Evolutionary conservation across 2,329 filamentous ascomycete genomes (phyloP).

Genomic region (Botrytis tulipae): DNA sequence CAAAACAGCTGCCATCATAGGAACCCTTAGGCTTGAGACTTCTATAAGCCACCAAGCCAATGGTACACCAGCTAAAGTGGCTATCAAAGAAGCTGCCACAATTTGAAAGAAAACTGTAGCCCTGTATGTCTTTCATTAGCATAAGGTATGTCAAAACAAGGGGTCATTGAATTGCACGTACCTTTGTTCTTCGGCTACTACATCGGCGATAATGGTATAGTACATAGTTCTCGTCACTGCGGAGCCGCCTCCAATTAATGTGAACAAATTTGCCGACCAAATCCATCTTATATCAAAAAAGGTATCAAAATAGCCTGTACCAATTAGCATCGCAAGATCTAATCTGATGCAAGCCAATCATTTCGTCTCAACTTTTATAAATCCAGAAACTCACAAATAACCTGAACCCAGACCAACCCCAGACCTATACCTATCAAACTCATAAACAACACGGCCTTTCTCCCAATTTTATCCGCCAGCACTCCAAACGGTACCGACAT

Average conservation of each 20-base stretch:
- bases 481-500: slow-evolving; percentile 26
- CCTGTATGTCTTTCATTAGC: slow-evolving; percentile 28
- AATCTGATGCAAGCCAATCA: background rate
- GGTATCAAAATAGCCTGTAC: slow-evolving; percentile 16
- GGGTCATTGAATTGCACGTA: background rate
- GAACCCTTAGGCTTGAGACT: slow-evolving; percentile 19
- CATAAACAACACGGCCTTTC: slow-evolving; percentile 23
- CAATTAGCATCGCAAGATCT: background rate
- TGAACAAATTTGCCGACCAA: slow-evolving; percentile 35
- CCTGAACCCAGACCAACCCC: slow-evolving; percentile 22
- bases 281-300: slow-evolving; percentile 33
- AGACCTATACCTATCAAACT: slow-evolving; percentile 21
- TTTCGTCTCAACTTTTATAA: background rate
- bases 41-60: slow-evolving; percentile 40
- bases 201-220: slow-evolving; percentile 40
- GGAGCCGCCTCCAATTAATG: slow-evolving; percentile 39
- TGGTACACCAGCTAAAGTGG: slow-evolving; percentile 39
- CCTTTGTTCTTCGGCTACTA: slow-evolving; percentile 38
- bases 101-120: slow-evolving; percentile 38
- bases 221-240: slow-evolving; percentile 36
- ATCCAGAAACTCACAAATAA: slow-evolving; percentile 14
- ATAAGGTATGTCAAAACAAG: background rate
- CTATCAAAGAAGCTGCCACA: slow-evolving; percentile 32
- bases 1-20: slow-evolving; percentile 22
- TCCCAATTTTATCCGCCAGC: slow-evolving; percentile 26